Base-by-base conservation (phyloP, 1,284 basidiomycete genomes). In the Chalciporus sp. region DNA sequence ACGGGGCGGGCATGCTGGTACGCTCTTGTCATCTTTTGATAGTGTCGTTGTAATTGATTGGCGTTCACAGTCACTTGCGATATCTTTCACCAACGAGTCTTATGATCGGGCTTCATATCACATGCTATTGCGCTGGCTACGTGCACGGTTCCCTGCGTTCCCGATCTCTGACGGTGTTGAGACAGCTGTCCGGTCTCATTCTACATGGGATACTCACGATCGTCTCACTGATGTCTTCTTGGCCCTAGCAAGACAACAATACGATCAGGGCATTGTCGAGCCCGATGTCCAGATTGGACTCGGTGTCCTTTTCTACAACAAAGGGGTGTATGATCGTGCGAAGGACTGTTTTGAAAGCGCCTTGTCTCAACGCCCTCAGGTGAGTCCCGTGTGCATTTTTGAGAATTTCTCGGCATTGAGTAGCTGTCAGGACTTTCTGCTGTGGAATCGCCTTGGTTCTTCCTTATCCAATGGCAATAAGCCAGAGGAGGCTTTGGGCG, bases 401-500 rank as follows among this genome's bases (percentile, higher is more conserved):
- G 3, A 20, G 11, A 35, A 31, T 12, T 47, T 42, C 20, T 48
- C 11, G 23, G 37, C 29, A 41, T 33, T 52, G 27, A 49, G 47
- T 3, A 17, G 3, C 26, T 33, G 17, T 26, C 69, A 90, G 86
- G 97, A 99, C 72, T 98, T 95, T 70, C 75, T 96, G 12, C 76
- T 99, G 8, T 99, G 97, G 97, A 99, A 99, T 72, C 80, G 97
- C 48, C 78, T 98, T 6, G 97, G 97, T 3, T 98, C 96, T 1
- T 95, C 92, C 7, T 78, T 99, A 37, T 97, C 95, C 16, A 99
- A 99, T 70, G 94, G 94, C 1, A 94, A 86, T 57, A 90, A 93
- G 62, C 92, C 96, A 0, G 97, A 99, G 72, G 93, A 97, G 70
- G 96, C 97, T 3, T 83, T 99, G 31, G 92, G 93, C 40, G 95